Conservation (phyloP, 768 basidiomycete species). For the Mycena alexandri region DNA sequence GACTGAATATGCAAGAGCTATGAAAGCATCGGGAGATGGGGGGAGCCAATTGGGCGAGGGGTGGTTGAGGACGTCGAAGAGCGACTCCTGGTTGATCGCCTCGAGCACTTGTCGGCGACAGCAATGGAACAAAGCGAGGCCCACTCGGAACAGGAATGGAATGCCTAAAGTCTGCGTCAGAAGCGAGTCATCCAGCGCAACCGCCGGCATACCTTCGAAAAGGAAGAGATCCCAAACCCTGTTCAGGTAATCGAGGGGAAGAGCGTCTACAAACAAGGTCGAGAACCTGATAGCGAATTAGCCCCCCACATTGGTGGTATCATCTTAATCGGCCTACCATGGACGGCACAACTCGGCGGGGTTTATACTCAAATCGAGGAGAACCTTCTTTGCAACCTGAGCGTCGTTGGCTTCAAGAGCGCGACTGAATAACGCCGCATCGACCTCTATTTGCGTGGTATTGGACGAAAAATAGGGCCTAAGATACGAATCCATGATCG, state of each 20-base stretch:
- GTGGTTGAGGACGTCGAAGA: slow-evolving; percentile 61
- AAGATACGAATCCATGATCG: slow-evolving; percentile 88
- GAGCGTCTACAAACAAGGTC: slow-evolving; percentile 73
- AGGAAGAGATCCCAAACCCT: slow-evolving; percentile 89
- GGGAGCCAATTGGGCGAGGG: slow-evolving; percentile 70
- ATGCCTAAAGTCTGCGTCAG: slow-evolving; percentile 60
- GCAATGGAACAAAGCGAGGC: slow-evolving; percentile 71
- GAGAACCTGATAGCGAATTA: slow-evolving; percentile 68
- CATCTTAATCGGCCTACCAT: slow-evolving; percentile 61
- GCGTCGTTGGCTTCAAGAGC: slow-evolving; percentile 76
- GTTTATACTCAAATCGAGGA: slow-evolving; percentile 71
- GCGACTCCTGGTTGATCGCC: slow-evolving; percentile 57
- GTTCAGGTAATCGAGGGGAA: slow-evolving; percentile 75
- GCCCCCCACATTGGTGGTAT: not conserved
- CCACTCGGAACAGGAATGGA: slow-evolving; percentile 80
- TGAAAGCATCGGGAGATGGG: slow-evolving; percentile 68
- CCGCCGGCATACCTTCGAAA: slow-evolving; percentile 71
- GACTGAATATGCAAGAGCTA: slow-evolving; percentile 70
- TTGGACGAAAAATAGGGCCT: slow-evolving; percentile 79
- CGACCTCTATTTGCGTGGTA: slow-evolving; percentile 78
- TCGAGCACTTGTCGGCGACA: slow-evolving; percentile 73
- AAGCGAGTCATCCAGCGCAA: not conserved
- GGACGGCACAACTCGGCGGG: slow-evolving; percentile 70
- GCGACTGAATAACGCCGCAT: slow-evolving; percentile 76
- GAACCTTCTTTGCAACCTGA: slow-evolving; percentile 72